Conservation (phyloP, 2,329 filamentous ascomycete genomes). For the Penicillium sp. region DNA sequence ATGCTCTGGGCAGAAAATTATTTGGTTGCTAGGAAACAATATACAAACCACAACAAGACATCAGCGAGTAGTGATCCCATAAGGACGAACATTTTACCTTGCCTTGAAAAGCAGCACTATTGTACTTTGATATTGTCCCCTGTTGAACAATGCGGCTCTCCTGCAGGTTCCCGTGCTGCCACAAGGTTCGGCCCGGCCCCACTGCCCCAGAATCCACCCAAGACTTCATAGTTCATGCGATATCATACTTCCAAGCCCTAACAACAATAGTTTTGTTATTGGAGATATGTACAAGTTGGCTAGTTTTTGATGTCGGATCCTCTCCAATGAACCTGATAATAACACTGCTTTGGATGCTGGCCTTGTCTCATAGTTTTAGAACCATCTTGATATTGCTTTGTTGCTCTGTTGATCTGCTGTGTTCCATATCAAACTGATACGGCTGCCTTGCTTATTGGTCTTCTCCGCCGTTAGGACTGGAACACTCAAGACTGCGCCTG, state of each 20-base stretch:
- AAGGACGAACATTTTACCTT: neutral
- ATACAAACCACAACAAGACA: neutral
- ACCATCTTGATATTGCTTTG: neutral
- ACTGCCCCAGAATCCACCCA: neutral
- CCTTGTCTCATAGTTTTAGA: neutral
- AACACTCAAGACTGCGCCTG: neutral
- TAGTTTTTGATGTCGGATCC: neutral
- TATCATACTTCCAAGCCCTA: neutral
- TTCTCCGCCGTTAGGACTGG: neutral
- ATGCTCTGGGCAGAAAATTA: too few species aligned
- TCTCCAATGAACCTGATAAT: neutral
- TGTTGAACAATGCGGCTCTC: slow-evolving; percentile 1
- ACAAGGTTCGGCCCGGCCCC: slow-evolving; percentile 11
- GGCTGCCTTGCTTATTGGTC: neutral
- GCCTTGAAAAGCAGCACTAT: neutral
- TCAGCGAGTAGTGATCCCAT: neutral
- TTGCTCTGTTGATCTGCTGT: neutral
- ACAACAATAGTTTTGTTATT: too few species aligned
- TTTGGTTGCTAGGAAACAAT: neutral
- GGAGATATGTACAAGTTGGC: neutral
- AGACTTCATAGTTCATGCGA: neutral
- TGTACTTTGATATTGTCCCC: neutral
- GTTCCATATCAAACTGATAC: neutral
- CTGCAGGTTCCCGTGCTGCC: neutral
- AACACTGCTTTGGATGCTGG: neutral